These are phyloP conservation scores for Metarhizium robertsii DNA, from an alignment of 2,329 filamentous ascomycete species.

Conservation along the genomic window DNA sequence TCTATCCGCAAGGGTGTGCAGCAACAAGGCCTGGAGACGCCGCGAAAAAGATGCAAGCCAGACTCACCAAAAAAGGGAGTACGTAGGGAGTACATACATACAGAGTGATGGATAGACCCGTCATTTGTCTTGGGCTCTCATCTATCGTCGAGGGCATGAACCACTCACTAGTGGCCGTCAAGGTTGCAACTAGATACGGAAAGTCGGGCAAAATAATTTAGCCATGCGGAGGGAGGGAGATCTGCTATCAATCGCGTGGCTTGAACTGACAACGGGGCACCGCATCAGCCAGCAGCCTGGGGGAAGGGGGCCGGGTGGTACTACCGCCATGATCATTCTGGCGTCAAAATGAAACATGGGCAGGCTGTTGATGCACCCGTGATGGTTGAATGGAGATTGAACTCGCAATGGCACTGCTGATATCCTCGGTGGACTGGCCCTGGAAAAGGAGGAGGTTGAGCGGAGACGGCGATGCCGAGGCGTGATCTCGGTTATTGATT, in stretches of 20 bases:
- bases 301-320: no score
- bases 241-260: background rate
- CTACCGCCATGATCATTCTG: background rate
- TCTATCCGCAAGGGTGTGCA: background rate
- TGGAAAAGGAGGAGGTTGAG: background rate
- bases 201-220: background rate
- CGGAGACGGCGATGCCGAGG: constrained; percentile 5
- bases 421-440: background rate
- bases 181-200: background rate
- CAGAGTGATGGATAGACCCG: background rate
- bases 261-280: background rate
- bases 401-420: background rate
- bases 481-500: constrained; percentile 1
- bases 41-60: no score
- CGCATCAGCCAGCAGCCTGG: background rate
- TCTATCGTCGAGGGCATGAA: no score
- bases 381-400: background rate
- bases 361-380: background rate
- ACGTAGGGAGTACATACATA: background rate
- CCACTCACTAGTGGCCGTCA: background rate
- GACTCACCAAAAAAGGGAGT: no score
- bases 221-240: background rate
- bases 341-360: background rate
- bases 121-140: no score
- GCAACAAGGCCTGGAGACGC: background rate